A percentile compares a stretch with the other conserved stretches of the same genome.
These are phyloP conservation scores for Phaeophleospora eucalypticola DNA, from an alignment of 2,329 filamentous ascomycete species.

Conservation along the genomic window DNA sequence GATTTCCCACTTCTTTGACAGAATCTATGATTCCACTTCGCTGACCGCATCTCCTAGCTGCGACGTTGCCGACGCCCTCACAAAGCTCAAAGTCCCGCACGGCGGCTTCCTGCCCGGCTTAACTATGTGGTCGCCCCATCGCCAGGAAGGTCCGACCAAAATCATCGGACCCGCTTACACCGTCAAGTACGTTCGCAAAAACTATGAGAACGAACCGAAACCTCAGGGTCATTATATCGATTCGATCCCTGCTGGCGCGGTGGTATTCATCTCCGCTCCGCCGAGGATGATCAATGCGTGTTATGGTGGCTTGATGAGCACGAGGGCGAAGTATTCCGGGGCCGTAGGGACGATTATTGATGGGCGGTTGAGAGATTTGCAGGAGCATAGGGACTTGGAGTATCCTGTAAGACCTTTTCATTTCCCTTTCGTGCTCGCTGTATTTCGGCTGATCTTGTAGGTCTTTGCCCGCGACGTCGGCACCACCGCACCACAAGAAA, in stretches of 20 bases:
- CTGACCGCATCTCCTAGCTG: too few relatives aligned
- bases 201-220: conserved; percentile 45
- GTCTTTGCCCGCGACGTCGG: conserved; percentile 34
- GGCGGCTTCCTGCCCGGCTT: conserved; percentile 54
- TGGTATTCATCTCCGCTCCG: conserved; percentile 51
- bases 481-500: conserved; percentile 32
- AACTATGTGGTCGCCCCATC: conserved; percentile 52
- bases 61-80: conserved; percentile 51
- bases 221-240: conserved; percentile 49
- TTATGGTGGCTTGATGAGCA: conserved; percentile 54
- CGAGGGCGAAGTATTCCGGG: conserved; percentile 42
- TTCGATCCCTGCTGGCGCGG: conserved; percentile 43
- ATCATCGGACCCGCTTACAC: conserved; percentile 55
- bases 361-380: conserved; percentile 50
- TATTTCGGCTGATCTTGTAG: conserved; percentile 5
- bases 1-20: too few relatives aligned
- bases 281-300: conserved; percentile 47
- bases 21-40: not conserved
- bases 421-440: not conserved
- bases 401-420: conserved; percentile 45
- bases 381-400: conserved; percentile 49
- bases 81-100: conserved; percentile 43
- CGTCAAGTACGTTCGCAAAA: conserved; percentile 49
- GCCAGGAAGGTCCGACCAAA: conserved; percentile 49
- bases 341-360: conserved; percentile 51